A percentile compares a stretch with the other conserved stretches of the same genome.
phyloP scores from a whole-genome alignment of 768 basidiomycete genomes.

The Lentinula sp. region DNA sequence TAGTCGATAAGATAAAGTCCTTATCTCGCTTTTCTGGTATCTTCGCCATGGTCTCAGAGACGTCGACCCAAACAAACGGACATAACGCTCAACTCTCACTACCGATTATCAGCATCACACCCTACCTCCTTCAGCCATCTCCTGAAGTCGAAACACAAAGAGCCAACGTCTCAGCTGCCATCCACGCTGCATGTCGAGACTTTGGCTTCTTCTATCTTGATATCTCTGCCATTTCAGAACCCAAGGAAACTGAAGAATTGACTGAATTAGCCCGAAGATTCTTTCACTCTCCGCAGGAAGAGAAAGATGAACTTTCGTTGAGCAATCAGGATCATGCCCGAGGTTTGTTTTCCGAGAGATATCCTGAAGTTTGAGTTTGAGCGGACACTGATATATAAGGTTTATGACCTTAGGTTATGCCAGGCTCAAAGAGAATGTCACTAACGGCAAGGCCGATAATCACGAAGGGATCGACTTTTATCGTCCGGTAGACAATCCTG shows the following conservation, averaged over 20 bases:
- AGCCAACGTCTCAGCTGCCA: constrained; percentile 40
- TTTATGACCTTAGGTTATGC: constrained; percentile 61
- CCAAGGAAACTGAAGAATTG: constrained; percentile 59
- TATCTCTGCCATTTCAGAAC: constrained; percentile 51
- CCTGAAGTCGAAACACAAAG: constrained; percentile 29
- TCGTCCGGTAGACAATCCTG: constrained; percentile 60
- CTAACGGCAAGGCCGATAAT: constrained; percentile 76
- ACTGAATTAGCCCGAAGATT: constrained; percentile 61
- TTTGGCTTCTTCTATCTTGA: constrained; percentile 91
- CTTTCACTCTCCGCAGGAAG: constrained; percentile 65
- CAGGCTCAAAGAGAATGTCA: constrained; percentile 77
- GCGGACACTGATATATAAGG: background rate
- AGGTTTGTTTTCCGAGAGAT: constrained; percentile 37
- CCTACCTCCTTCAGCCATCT: constrained; percentile 43
- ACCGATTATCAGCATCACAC: constrained; percentile 69
- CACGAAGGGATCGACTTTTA: constrained; percentile 87
- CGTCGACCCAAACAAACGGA: background rate
- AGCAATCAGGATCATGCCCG: constrained; percentile 66
- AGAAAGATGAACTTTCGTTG: constrained; percentile 72
- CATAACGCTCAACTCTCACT: constrained; percentile 21
- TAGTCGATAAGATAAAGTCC: background rate
- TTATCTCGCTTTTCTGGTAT: background rate
- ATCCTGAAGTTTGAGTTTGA: background rate
- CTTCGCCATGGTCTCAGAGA: background rate
- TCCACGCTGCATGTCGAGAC: constrained; percentile 70